Evolutionary conservation across 179 eudicot species (phyloP), one percentile per base, ranked within the genome.

Genomic region (Drosera spatulata): DNA sequence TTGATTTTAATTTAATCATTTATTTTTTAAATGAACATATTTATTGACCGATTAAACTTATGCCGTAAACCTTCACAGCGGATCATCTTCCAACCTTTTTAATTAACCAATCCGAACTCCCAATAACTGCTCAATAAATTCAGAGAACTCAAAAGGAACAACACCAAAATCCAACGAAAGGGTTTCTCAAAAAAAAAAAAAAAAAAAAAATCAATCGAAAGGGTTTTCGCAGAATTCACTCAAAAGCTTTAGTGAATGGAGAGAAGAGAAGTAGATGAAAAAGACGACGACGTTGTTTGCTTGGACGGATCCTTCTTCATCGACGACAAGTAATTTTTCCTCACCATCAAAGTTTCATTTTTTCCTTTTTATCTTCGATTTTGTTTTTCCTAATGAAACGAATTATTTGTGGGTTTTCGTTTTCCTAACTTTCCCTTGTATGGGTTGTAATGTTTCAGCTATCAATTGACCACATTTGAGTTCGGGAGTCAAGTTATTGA

Each of bases 401-500:
- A 49, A 6, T 53, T 14, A 55, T 56, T 55, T 1, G 41, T 55
- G 50, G 12, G 11, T 56, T 41, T n/a, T 22, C 71, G 3, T 53
- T 55, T 15, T 68, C 33, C 33, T 22, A 22, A 22, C 33, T 22
- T 22, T 22, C 33, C 33, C 33, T 22, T 22, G 33, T 22, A 22
- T 22, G 33, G 33, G 33, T 22, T 22, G 33, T 22, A 22, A 22
- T 22, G 33, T 22, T 76, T 77, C 83, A 90, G 97, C 67, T 90
- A 90, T 67, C 74, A 85, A 75, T 66, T 90, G 12, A 82, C 94
- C 7, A 85, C 84, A 10, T 91, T 91, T 64, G 83, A 85, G 54
- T 91, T 85, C 76, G 96, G 96, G 59, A 77, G 89, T 64, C 84
- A 91, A 63, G 87, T 88, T 71, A 86, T 91, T 76, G 68, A 85